Base-by-base conservation (phyloP, 75 land plant genomes). In the Pinus tabuliformis region DNA sequence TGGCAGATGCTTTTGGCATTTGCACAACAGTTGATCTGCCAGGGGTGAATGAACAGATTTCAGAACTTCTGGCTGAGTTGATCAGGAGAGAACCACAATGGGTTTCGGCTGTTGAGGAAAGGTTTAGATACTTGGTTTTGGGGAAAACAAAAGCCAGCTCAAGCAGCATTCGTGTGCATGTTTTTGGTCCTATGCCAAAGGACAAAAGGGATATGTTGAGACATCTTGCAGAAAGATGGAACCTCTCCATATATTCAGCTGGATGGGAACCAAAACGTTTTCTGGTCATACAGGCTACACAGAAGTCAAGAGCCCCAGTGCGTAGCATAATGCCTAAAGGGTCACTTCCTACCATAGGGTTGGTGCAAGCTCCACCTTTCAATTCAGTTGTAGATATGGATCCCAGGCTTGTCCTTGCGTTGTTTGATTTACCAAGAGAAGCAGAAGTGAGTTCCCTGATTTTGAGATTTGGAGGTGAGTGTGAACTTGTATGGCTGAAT, bases 1-100 rank as follows among this genome's bases (percentile, higher is more conserved):
- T 97, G 68, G 99, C 98, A n/a, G 95, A 95, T 81, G 99, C 99
- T 39, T 95, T 97, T 82, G 98, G 92, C 59, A 81, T 95, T 36
- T 81, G 81, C 49, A 73, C 89, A 16, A 85, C 90, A 28, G 86
- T 85, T 75, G 83, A 88, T 59, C 93, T 94, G 73, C 84, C 86
- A 33, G 84, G 86, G 26, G 79, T 89, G 73, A 85, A 86, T 78
- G 86, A 87, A 11, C 91, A 91, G 73, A 81, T 75, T 17, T 85
- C 95, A 37, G 94, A 97, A 56, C 45, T 83, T 45, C 78, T 97
- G 30, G 60, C 78, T 17, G 98, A 95, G 59, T 77, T 95, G 9
- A 59, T 85, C 11, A 81, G 93, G 76, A 87, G 94, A 70, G 99
- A 97, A 33, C 88, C 99, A 3, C 94, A 97, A 78, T 97, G 97